Conservation (phyloP, 768 basidiomycete genomes). For the Neoboletus magnificus region DNA sequence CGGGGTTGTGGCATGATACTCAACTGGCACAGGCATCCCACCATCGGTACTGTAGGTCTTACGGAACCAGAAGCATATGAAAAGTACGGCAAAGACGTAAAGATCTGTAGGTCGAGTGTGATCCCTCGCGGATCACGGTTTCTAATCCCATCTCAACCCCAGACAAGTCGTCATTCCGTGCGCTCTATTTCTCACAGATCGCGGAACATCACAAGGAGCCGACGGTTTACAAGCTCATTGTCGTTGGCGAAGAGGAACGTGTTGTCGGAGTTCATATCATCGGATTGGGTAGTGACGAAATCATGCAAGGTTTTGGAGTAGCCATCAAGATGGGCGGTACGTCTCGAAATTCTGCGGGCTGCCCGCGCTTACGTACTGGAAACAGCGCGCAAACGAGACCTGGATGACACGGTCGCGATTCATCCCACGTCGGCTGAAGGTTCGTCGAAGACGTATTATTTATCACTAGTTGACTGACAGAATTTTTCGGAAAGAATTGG, state of each 20-base stretch:
- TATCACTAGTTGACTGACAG: constrained; percentile 14
- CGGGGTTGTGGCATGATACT: constrained; percentile 4
- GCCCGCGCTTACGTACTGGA: constrained; percentile 4
- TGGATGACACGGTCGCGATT: constrained; percentile 89
- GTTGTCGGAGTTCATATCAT: constrained; percentile 96
- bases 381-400: constrained; percentile 68
- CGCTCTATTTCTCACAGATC: constrained; percentile 91
- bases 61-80: constrained; percentile 88
- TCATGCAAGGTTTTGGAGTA: constrained; percentile 94
- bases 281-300: constrained; percentile 89
- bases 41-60: constrained; percentile 92
- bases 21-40: constrained; percentile 66
- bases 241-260: constrained; percentile 84
- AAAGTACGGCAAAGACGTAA: constrained; percentile 85
- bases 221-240: constrained; percentile 88
- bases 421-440: constrained; percentile 87
- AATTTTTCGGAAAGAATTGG: constrained; percentile 43
- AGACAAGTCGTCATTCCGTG: constrained; percentile 80
- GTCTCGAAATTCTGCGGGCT: constrained; percentile 11
- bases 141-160: constrained; percentile 1
- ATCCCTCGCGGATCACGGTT: background rate
- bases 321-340: constrained; percentile 91
- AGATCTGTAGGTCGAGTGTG: constrained; percentile 68
- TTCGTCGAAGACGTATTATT: constrained; percentile 32
- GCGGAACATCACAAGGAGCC: constrained; percentile 92